Evolutionary conservation across 257 asterid genomes (phyloP).

Genomic region (Plectranthus barbatus): DNA sequence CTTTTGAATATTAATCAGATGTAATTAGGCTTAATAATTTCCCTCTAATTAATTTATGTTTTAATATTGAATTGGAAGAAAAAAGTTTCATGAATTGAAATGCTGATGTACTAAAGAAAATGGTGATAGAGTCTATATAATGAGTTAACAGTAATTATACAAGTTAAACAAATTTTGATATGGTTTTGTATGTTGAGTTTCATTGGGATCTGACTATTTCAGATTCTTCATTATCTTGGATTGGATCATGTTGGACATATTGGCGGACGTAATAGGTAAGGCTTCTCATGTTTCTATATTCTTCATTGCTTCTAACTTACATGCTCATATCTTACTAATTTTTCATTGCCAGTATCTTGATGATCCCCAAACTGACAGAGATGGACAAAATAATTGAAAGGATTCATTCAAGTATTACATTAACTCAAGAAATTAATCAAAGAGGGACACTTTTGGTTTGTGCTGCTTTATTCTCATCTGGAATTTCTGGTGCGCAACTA

Average conservation of each 20-base stretch:
- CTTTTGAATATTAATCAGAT: too few species aligned
- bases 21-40: background rate
- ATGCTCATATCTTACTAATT: conserved; percentile 12
- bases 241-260: conserved; percentile 93
- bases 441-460: conserved; percentile 95
- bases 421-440: conserved; percentile 29
- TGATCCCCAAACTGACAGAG: conserved; percentile 82
- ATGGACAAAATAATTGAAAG: conserved; percentile 71
- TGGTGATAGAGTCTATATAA: background rate
- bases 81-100: background rate
- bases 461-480: conserved; percentile 58
- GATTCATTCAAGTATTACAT: conserved; percentile 44
- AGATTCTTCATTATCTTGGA: conserved; percentile 98
- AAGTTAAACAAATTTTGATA: background rate
- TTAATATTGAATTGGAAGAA: background rate
- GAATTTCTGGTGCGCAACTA: conserved; percentile 41
- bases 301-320: background rate
- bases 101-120: background rate
- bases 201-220: conserved; percentile 22
- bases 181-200: conserved; percentile 10
- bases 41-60: background rate
- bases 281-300: conserved; percentile 6
- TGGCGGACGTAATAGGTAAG: conserved; percentile 82
- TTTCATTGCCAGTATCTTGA: conserved; percentile 45
- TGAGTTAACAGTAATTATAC: background rate